A percentile compares a stretch with the other conserved stretches of the same genome.
Evolutionary conservation across 139 green algal species (phyloP).

Genomic region (Asterochloris sp.): DNA sequence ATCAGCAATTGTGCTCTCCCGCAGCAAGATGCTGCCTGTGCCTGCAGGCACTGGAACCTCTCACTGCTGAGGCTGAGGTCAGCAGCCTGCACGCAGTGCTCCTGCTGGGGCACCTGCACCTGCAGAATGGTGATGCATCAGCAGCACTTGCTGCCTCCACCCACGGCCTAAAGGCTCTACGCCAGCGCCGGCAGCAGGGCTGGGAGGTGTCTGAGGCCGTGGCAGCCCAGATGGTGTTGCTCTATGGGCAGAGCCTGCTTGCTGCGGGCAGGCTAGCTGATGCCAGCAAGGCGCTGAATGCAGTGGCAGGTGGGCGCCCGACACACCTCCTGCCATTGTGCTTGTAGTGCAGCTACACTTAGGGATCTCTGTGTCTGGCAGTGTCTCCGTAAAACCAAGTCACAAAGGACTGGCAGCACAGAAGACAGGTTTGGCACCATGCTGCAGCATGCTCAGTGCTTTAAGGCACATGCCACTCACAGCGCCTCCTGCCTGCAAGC

Average conservation of each 20-base stretch:
- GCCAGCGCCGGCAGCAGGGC: constrained; percentile 4
- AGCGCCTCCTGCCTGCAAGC: neutral
- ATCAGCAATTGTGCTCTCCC: neutral
- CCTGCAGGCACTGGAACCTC: neutral
- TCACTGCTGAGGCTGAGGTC: neutral
- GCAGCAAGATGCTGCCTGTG: neutral
- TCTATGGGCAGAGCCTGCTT: constrained; percentile 40
- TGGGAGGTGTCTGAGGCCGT: neutral
- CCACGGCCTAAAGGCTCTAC: constrained; percentile 21
- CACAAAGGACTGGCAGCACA: neutral
- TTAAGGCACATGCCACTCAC: neutral
- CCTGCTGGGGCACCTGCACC: constrained; percentile 15
- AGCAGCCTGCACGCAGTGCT: neutral
- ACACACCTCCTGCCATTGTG: neutral
- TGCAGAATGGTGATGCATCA: constrained; percentile 1
- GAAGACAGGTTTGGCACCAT: neutral
- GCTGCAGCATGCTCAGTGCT: neutral
- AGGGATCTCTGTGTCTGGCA: neutral
- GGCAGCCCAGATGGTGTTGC: constrained; percentile 13
- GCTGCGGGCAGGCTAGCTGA: constrained; percentile 25
- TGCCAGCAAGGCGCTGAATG: constrained; percentile 7
- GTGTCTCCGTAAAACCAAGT: neutral
- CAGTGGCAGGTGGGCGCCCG: neutral
- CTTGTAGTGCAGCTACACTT: neutral
- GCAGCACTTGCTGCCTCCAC: constrained; percentile 29